Evolutionary conservation across 805 yeast species (phyloP).

Genomic region (Kodamaea jinghongensis): DNA sequence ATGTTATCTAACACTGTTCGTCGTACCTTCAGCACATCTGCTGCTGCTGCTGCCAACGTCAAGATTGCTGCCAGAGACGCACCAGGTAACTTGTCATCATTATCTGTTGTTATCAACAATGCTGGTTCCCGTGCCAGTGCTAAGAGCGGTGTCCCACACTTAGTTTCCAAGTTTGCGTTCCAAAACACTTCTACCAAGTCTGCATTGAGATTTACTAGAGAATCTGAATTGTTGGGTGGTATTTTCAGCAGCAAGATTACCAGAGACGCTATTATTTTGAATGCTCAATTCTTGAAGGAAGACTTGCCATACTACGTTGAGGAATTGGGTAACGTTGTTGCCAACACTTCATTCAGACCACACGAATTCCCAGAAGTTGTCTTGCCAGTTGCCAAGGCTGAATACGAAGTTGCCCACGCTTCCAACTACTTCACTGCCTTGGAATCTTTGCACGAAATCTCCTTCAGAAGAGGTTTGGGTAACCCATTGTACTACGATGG

Average conservation of each 20-base stretch:
- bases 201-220: constrained; percentile 90
- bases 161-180: constrained; percentile 80
- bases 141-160: constrained; percentile 80
- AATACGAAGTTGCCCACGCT: constrained; percentile 50
- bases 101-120: constrained; percentile 73
- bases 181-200: constrained; percentile 79
- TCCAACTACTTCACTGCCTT: constrained; percentile 59
- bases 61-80: constrained; percentile 56
- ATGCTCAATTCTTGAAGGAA: constrained; percentile 79
- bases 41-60: constrained; percentile 29
- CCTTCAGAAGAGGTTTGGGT: constrained; percentile 88
- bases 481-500: constrained; percentile 76
- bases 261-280: constrained; percentile 81
- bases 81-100: constrained; percentile 65
- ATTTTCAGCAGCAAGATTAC: constrained; percentile 62
- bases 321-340: constrained; percentile 70
- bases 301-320: constrained; percentile 90
- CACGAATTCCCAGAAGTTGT: constrained; percentile 84
- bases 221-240: constrained; percentile 92
- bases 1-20: constrained; percentile 43
- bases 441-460: constrained; percentile 74
- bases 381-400: constrained; percentile 70
- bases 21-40: constrained; percentile 44
- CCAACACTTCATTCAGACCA: constrained; percentile 71
- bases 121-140: constrained; percentile 74